Percentiles rank a stretch among this genome's conserved stretches.
phyloP scores from a whole-genome alignment of 2,329 filamentous ascomycete genomes.

The Cladosporium sp. region DNA sequence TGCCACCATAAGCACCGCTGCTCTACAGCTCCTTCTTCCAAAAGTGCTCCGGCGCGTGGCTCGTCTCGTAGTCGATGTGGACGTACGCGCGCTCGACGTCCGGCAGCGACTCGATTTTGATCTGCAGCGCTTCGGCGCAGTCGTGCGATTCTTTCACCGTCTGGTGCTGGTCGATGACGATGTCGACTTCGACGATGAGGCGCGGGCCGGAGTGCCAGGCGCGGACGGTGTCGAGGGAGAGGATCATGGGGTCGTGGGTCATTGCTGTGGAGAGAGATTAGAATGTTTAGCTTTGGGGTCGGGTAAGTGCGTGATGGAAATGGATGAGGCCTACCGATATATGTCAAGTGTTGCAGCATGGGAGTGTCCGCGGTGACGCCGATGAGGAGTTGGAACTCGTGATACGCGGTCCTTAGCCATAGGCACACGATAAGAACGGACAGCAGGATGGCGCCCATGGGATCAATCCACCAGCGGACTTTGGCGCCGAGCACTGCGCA shows the following conservation, averaged over 20 bases:
- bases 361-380: slow-evolving; percentile 84
- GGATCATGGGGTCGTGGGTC: slow-evolving; percentile 81
- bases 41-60: slow-evolving; percentile 86
- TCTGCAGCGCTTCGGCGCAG: slow-evolving; percentile 89
- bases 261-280: slow-evolving; percentile 54
- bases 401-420: slow-evolving; percentile 84
- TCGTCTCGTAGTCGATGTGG: slow-evolving; percentile 96
- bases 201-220: slow-evolving; percentile 88
- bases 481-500: slow-evolving; percentile 90
- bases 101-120: slow-evolving; percentile 87
- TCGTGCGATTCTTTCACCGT: slow-evolving; percentile 82
- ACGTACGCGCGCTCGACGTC: slow-evolving; percentile 94
- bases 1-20: background rate
- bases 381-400: slow-evolving; percentile 87
- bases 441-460: slow-evolving; percentile 82
- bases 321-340: slow-evolving; percentile 64
- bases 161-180: slow-evolving; percentile 82
- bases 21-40: slow-evolving; percentile 64
- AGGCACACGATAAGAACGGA: slow-evolving; percentile 75
- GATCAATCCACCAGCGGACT: slow-evolving; percentile 92
- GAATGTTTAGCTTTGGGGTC: background rate
- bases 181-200: slow-evolving; percentile 91
- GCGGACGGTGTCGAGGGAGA: slow-evolving; percentile 89
- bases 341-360: slow-evolving; percentile 91
- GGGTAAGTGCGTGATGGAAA: too few relatives aligned